Evolutionary conservation across 2,329 filamentous ascomycete genomes (phyloP).

Genomic region (Phialemonium atrogriseum): DNA sequence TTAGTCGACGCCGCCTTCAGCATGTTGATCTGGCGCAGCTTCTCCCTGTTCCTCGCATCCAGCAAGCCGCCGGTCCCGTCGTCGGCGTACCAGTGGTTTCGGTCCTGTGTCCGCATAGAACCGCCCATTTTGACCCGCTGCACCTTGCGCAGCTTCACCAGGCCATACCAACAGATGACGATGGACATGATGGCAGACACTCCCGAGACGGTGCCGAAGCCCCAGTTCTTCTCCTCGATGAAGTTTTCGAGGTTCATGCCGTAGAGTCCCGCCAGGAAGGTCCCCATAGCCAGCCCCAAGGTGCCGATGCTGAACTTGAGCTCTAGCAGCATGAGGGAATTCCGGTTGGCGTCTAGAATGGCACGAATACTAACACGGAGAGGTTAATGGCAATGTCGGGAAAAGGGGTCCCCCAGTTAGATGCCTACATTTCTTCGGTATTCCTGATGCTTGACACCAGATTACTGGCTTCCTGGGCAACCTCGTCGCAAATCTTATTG

Average conservation of each 20-base stretch:
- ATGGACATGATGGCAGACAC: slow-evolving; percentile 65
- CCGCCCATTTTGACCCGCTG: slow-evolving; percentile 78
- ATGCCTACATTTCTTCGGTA: slow-evolving; percentile 88
- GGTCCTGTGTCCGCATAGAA: slow-evolving; percentile 13
- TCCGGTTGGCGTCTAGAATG: slow-evolving; percentile 95
- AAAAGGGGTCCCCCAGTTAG: not conserved
- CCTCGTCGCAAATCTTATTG: slow-evolving; percentile 95
- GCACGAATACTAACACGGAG: slow-evolving; percentile 66
- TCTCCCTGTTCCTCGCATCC: slow-evolving; percentile 46
- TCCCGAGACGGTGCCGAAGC: slow-evolving; percentile 69
- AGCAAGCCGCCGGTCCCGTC: slow-evolving; percentile 42
- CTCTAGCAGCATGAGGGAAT: slow-evolving; percentile 94
- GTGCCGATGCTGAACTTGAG: slow-evolving; percentile 95
- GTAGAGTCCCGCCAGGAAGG: slow-evolving; percentile 96
- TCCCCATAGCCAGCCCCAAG: slow-evolving; percentile 87
- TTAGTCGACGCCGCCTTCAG: slow-evolving; percentile 27
- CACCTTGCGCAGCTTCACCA: slow-evolving; percentile 74
- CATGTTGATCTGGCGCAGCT: slow-evolving; percentile 42
- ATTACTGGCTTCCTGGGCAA: slow-evolving; percentile 90
- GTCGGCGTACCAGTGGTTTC: slow-evolving; percentile 34
- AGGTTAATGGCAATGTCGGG: slow-evolving; percentile 12
- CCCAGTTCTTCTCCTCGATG: slow-evolving; percentile 85
- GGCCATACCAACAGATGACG: slow-evolving; percentile 74
- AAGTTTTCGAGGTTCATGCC: slow-evolving; percentile 99
- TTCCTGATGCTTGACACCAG: slow-evolving; percentile 92